Evolutionary conservation across 768 basidiomycete genomes (phyloP).

Genomic region (Crucibulum laeve): DNA sequence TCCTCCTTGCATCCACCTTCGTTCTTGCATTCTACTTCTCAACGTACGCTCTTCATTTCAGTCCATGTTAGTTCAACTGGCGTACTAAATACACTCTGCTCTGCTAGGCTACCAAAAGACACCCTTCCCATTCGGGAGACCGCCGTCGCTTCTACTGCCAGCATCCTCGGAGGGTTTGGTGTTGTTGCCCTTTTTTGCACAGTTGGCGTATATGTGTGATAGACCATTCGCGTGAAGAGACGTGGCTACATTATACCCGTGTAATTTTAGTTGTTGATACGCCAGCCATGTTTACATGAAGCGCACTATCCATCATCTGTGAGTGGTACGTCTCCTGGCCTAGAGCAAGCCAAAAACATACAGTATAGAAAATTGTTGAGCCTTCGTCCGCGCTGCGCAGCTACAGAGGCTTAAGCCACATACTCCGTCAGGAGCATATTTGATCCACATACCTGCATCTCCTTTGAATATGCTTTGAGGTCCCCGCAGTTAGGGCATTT

Average conservation of each 20-base stretch:
- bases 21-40: conserved; percentile 89
- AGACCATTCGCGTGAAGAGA: neutral
- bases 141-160: conserved; percentile 67
- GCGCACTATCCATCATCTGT: conserved; percentile 48
- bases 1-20: conserved; percentile 73
- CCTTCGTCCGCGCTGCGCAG: conserved; percentile 92
- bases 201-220: conserved; percentile 76
- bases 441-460: conserved; percentile 63
- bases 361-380: conserved; percentile 92
- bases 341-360: conserved; percentile 30
- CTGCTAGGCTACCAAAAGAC: conserved; percentile 70
- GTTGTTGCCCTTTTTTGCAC: conserved; percentile 87
- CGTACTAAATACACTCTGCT: too few relatives aligned
- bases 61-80: conserved; percentile 4
- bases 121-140: conserved; percentile 60
- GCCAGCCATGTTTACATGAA: conserved; percentile 76
- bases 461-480: conserved; percentile 82
- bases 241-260: conserved; percentile 3
- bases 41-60: conserved; percentile 45
- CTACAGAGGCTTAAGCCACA: conserved; percentile 27
- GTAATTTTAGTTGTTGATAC: conserved; percentile 65
- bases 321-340: conserved; percentile 2
- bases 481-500: conserved; percentile 87
- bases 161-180: conserved; percentile 81
- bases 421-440: neutral